A percentile compares a stretch with the other conserved stretches of the same genome.
Conservation (phyloP, 805 yeast species). For the Scheffersomyces spartinae region DNA sequence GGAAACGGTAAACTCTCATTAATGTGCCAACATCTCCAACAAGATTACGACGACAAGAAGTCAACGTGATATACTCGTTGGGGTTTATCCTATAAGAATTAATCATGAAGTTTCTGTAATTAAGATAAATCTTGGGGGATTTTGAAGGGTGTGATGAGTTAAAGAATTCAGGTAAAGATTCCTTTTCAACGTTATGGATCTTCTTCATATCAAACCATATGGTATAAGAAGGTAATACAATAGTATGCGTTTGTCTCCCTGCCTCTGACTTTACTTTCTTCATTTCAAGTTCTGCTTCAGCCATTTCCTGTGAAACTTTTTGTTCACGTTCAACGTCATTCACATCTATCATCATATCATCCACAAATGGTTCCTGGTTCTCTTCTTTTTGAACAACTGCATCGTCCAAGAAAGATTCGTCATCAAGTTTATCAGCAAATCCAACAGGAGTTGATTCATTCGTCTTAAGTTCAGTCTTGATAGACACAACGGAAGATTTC, state of each 20-base stretch:
- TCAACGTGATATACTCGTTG: slow-evolving; percentile 76
- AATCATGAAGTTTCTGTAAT: slow-evolving; percentile 80
- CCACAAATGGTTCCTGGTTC: too few species aligned
- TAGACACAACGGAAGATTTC: too few species aligned
- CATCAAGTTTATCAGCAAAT: too few species aligned
- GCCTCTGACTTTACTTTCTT: slow-evolving; percentile 2
- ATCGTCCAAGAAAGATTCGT: too few species aligned
- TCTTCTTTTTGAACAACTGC: too few species aligned
- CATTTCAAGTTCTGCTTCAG: background rate
- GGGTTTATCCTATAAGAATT: slow-evolving; percentile 84
- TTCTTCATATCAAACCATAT: slow-evolving; percentile 72
- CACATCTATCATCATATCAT: too few species aligned
- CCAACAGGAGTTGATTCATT: too few species aligned
- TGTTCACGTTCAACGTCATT: too few species aligned
- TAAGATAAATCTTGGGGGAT: slow-evolving; percentile 70
- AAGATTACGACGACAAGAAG: slow-evolving; percentile 82
- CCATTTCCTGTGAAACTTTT: background rate
- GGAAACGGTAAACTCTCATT: slow-evolving; percentile 71
- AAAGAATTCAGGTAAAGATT: slow-evolving; percentile 84
- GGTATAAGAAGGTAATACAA: slow-evolving; percentile 79
- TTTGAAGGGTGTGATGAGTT: slow-evolving; percentile 59
- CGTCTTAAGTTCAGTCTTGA: too few species aligned
- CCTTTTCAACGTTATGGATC: slow-evolving; percentile 67
- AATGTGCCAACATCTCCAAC: slow-evolving; percentile 89
- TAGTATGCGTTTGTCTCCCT: slow-evolving; percentile 64